These are phyloP conservation scores for Geoglossum cookeanum DNA, from an alignment of 2,329 filamentous ascomycete genomes.

Conservation along the genomic window DNA sequence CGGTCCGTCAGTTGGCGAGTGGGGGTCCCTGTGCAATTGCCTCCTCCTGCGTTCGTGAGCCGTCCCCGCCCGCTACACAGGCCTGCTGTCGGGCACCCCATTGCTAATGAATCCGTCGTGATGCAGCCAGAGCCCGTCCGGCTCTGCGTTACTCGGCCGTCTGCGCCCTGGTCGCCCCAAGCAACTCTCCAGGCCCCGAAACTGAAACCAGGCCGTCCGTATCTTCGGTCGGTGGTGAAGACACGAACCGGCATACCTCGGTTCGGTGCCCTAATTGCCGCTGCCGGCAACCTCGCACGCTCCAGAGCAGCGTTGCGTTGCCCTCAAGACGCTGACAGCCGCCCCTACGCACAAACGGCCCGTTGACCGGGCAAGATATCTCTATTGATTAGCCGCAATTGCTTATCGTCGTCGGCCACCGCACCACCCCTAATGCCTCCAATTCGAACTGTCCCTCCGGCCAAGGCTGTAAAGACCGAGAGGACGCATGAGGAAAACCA, in stretches of 20 bases:
- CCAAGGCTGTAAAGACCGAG: conserved; percentile 39
- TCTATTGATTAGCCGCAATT: background rate
- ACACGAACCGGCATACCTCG: background rate
- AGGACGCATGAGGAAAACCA: conserved; percentile 66
- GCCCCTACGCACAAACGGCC: too few relatives aligned
- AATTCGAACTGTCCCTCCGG: conserved; percentile 16
- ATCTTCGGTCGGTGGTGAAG: too few relatives aligned
- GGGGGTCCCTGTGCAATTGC: too few relatives aligned
- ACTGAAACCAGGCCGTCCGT: too few relatives aligned
- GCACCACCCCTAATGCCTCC: conserved; percentile 18
- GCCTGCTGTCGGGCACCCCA: too few relatives aligned
- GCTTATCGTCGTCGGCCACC: background rate
- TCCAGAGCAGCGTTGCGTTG: too few relatives aligned
- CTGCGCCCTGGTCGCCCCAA: background rate
- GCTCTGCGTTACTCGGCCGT: background rate
- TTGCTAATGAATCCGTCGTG: too few relatives aligned
- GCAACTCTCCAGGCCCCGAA: background rate
- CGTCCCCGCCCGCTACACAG: too few relatives aligned
- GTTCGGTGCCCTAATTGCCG: background rate
- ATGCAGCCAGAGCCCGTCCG: background rate
- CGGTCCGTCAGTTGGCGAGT: too few relatives aligned
- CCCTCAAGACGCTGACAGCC: too few relatives aligned
- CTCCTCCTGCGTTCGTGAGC: too few relatives aligned
- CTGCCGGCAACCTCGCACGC: background rate
- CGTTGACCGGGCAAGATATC: too few relatives aligned